These are phyloP conservation scores for Kuraishia floccosa DNA, from an alignment of 805 yeast species.

Conservation along the genomic window DNA sequence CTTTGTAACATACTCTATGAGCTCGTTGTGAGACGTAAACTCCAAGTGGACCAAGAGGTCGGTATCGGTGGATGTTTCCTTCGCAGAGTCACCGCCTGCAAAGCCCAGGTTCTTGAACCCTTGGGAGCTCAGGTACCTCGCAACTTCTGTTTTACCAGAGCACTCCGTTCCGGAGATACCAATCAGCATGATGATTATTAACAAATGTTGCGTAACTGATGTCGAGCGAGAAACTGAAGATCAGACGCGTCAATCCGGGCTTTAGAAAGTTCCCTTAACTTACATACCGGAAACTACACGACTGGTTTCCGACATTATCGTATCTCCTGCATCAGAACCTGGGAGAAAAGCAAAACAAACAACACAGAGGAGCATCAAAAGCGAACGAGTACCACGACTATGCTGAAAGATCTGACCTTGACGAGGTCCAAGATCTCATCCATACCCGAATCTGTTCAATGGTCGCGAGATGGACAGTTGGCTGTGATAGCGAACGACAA, in stretches of 20 bases:
- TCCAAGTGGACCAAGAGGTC: conserved; percentile 10
- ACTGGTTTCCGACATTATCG: too few relatives aligned
- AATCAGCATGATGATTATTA: too few relatives aligned
- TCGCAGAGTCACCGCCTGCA: conserved; percentile 4
- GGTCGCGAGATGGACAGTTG: conserved; percentile 2
- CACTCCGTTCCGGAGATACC: conserved; percentile 64
- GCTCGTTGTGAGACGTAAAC: conserved; percentile 28
- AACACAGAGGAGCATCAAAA: too few relatives aligned
- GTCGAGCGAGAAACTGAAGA: not conserved
- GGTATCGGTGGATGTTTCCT: conserved; percentile 8
- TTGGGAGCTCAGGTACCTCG: conserved; percentile 37
- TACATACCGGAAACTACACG: too few relatives aligned
- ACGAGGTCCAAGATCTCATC: conserved; percentile 2
- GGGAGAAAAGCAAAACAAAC: too few relatives aligned
- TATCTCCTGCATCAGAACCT: too few relatives aligned
- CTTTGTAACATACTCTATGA: conserved; percentile 50
- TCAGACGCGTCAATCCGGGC: too few relatives aligned
- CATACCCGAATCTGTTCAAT: conserved; percentile 5
- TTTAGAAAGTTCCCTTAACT: too few relatives aligned
- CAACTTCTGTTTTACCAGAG: conserved; percentile 59
- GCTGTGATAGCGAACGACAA: not conserved
- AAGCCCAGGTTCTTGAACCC: conserved; percentile 33
- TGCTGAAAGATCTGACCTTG: conserved; percentile 4
- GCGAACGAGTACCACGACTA: too few relatives aligned
- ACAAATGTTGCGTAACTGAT: too few relatives aligned